Conservation (phyloP, 345 rosid species). For the Hibiscus syriacus region DNA sequence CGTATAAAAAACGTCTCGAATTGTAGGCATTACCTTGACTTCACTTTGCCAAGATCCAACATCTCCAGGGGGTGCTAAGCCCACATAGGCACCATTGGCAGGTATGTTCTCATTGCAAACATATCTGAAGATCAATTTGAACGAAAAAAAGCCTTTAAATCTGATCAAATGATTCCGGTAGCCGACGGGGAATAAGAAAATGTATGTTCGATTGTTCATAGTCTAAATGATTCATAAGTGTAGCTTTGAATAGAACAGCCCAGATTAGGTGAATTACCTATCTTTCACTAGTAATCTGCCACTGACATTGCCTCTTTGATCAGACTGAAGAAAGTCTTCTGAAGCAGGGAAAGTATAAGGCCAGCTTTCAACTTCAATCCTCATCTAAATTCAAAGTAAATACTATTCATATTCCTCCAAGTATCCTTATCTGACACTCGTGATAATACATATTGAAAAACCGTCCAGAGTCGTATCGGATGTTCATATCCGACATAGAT, state of each 20-base stretch:
- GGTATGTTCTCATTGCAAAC: constrained; percentile 22
- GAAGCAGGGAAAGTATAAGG: constrained; percentile 76
- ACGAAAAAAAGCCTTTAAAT: no score
- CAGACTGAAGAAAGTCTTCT: constrained; percentile 38
- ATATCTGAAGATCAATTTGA: constrained; percentile 13
- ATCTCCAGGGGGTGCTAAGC: constrained; percentile 79
- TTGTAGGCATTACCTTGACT: constrained; percentile 43
- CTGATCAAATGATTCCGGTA: no score
- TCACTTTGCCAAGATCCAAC: constrained; percentile 92
- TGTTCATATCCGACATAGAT: neutral
- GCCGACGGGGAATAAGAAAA: neutral
- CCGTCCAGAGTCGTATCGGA: no score
- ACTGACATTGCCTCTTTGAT: constrained; percentile 51
- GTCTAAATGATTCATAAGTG: neutral
- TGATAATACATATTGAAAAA: no score
- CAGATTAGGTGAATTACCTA: constrained; percentile 10
- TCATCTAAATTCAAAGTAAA: constrained; percentile 32
- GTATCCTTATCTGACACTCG: no score
- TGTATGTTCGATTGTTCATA: neutral
- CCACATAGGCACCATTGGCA: constrained; percentile 62
- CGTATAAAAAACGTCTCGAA: neutral
- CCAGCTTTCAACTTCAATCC: constrained; percentile 61
- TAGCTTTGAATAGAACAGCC: neutral
- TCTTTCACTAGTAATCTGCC: constrained; percentile 81
- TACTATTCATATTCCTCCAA: neutral